A percentile compares a stretch with the other conserved stretches of the same genome.
Conservation (phyloP, 1,284 basidiomycete genomes). For the Apiotrichum gamsii region DNA sequence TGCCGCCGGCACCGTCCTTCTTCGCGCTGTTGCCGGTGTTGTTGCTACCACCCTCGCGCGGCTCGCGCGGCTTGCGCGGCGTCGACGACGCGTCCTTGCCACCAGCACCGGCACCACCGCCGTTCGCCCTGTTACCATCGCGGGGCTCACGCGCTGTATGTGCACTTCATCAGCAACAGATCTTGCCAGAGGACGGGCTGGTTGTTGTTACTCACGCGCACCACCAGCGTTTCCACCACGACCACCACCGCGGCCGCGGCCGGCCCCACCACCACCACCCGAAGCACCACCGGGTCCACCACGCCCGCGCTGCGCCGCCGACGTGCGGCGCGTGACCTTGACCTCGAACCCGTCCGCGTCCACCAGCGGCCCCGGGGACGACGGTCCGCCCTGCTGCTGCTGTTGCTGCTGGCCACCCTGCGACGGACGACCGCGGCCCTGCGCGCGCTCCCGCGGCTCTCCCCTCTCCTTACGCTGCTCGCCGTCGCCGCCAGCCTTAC, state of each 20-base stretch:
- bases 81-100: neutral
- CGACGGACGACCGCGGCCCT: conserved; percentile 8
- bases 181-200: too few relatives aligned
- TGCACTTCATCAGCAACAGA: too few relatives aligned
- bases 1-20: neutral
- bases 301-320: conserved; percentile 10
- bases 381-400: too few relatives aligned
- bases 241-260: conserved; percentile 5
- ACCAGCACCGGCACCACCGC: neutral
- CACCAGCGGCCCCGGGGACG: too few relatives aligned
- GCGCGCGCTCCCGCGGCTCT: neutral
- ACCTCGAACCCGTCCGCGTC: conserved; percentile 42
- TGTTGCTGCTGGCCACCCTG: neutral
- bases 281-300: neutral
- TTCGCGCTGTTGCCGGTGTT: neutral
- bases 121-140: neutral
- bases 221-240: too few relatives aligned
- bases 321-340: conserved; percentile 20
- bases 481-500: neutral
- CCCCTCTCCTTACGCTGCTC: conserved; percentile 4
- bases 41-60: neutral
- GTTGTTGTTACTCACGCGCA: conserved; percentile 10
- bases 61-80: neutral
- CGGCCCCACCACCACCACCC: conserved; percentile 1
- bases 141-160: conserved; percentile 13